Evolutionary conservation across 2,329 filamentous ascomycete species (phyloP).

Genomic region (Aspergillus neotritici): DNA sequence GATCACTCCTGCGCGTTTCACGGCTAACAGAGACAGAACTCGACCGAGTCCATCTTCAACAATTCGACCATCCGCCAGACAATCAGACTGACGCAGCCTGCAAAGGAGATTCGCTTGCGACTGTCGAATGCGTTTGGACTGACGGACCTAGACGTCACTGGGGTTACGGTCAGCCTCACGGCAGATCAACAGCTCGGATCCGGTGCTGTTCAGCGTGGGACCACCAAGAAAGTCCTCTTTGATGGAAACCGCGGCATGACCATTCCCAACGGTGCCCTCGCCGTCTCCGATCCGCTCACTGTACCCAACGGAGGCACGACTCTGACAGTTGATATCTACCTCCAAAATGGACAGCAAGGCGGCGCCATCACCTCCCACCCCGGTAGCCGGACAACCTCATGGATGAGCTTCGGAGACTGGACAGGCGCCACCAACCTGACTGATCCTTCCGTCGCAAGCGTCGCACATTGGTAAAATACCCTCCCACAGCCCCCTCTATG

Average conservation of each 20-base stretch:
- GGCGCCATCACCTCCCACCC: conserved; percentile 59
- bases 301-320: conserved; percentile 48
- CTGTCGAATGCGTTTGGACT: conserved; percentile 62
- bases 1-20: neutral
- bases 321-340: conserved; percentile 56
- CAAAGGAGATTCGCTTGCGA: conserved; percentile 54
- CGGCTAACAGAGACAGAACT: conserved; percentile 41
- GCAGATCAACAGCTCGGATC: conserved; percentile 39
- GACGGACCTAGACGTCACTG: conserved; percentile 55
- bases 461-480: conserved; percentile 39
- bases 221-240: conserved; percentile 54
- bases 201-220: conserved; percentile 48
- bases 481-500: conserved; percentile 6
- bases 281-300: conserved; percentile 57
- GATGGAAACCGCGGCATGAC: conserved; percentile 47
- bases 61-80: conserved; percentile 64
- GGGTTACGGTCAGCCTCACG: conserved; percentile 54
- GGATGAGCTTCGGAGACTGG: conserved; percentile 55
- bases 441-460: conserved; percentile 29
- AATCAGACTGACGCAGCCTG: conserved; percentile 53
- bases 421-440: conserved; percentile 46
- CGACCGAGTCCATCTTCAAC: conserved; percentile 49
- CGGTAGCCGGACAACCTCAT: conserved; percentile 59
- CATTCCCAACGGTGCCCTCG: conserved; percentile 52
- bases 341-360: conserved; percentile 51